Conservation (phyloP, 306 rosid species). For the Ceratonia siliqua region DNA sequence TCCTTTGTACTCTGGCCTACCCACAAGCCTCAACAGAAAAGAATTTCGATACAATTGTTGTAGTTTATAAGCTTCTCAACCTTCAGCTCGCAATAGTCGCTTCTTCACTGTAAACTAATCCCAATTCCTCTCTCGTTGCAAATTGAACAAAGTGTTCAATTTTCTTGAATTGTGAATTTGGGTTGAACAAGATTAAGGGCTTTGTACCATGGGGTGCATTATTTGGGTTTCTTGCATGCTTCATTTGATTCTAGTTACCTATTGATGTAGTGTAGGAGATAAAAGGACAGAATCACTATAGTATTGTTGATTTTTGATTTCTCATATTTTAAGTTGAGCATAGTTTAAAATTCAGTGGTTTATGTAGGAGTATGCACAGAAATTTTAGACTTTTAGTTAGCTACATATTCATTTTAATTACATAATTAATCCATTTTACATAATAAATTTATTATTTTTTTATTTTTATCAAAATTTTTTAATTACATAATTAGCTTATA, state of each 20-base stretch:
- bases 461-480: too few species aligned
- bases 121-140: conserved; percentile 8
- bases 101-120: conserved; percentile 31
- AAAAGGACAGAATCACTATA: too few species aligned
- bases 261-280: background rate
- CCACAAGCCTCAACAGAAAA: conserved; percentile 21
- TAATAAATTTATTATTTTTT: too few species aligned
- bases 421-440: too few species aligned
- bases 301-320: background rate
- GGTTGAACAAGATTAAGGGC: background rate
- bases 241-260: background rate
- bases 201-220: background rate
- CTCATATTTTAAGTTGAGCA: background rate
- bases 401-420: too few species aligned
- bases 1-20: background rate
- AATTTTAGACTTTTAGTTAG: too few species aligned
- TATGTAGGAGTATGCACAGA: background rate
- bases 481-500: too few species aligned
- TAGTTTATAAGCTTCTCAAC: conserved; percentile 9
- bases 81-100: background rate
- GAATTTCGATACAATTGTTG: conserved; percentile 16
- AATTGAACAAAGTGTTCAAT: background rate
- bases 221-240: background rate
- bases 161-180: background rate
- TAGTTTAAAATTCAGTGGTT: background rate